These are phyloP conservation scores for Chlorella ohadii DNA, from an alignment of 139 green algal genomes.

Conservation along the genomic window DNA sequence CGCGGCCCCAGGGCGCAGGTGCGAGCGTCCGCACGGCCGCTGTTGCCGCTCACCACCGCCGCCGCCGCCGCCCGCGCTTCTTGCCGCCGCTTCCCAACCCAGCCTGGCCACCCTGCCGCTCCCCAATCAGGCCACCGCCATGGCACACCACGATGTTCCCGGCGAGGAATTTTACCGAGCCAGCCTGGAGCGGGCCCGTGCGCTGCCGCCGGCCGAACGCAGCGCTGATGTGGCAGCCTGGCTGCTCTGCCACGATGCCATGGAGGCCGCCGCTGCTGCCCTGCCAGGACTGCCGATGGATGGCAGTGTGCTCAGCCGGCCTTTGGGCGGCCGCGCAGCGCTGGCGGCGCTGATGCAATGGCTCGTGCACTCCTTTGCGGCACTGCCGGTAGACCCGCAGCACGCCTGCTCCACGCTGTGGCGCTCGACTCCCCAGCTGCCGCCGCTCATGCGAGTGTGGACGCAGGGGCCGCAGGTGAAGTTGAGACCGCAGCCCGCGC, in stretches of 20 bases:
- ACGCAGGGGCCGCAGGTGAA: background rate
- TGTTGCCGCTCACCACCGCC: too few relatives aligned
- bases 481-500: background rate
- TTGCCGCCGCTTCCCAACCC: too few relatives aligned
- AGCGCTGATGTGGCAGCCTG: background rate
- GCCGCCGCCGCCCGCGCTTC: too few relatives aligned
- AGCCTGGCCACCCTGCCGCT: too few relatives aligned
- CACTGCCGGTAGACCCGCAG: background rate
- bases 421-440: background rate
- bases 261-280: background rate
- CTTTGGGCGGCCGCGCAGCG: too few relatives aligned
- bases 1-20: too few relatives aligned
- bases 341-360: background rate
- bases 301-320: background rate
- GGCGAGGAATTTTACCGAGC: background rate
- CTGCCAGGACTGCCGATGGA: background rate
- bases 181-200: background rate
- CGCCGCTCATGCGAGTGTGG: background rate
- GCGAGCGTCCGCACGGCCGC: too few relatives aligned
- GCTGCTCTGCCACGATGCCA: background rate
- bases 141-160: background rate
- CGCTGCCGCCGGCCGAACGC: background rate
- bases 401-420: background rate
- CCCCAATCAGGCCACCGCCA: too few relatives aligned
- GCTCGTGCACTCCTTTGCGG: background rate